Conservation (phyloP, 2,329 filamentous ascomycete genomes). For the Trichocomaceae sp. region DNA sequence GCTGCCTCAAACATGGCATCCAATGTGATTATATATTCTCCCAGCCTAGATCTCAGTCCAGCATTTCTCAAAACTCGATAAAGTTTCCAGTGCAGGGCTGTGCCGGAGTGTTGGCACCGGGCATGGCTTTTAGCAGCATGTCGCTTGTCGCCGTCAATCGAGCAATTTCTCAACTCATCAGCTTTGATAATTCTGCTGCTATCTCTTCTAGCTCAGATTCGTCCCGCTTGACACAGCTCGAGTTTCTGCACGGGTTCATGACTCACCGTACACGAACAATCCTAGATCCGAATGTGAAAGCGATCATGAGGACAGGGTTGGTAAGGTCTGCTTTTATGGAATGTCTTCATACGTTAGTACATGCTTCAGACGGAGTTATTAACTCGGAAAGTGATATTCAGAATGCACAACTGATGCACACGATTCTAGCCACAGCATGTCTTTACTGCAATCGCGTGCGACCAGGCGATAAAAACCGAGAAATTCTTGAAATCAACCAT, state of each 20-base stretch:
- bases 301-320: constrained; percentile 7
- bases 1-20: constrained; percentile 10
- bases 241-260: constrained; percentile 4
- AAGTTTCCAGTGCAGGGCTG: neutral
- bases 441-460: constrained; percentile 11
- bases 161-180: constrained; percentile 1
- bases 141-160: constrained; percentile 6
- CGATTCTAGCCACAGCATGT: constrained; percentile 5
- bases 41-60: neutral
- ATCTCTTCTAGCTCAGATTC: neutral
- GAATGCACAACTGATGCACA: constrained; percentile 12
- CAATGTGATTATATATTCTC: constrained; percentile 10
- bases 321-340: constrained; percentile 9
- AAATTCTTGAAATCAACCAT: constrained; percentile 24
- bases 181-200: neutral
- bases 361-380: no score
- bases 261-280: neutral
- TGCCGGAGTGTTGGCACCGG: neutral
- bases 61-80: neutral
- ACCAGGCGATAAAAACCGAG: constrained; percentile 5
- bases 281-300: constrained; percentile 6
- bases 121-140: constrained; percentile 2
- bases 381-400: neutral
- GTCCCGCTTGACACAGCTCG: constrained; percentile 2
- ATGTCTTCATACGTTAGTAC: neutral